Conservation (phyloP, 2,329 filamentous ascomycete genomes). For the Alternaria consortialis region DNA sequence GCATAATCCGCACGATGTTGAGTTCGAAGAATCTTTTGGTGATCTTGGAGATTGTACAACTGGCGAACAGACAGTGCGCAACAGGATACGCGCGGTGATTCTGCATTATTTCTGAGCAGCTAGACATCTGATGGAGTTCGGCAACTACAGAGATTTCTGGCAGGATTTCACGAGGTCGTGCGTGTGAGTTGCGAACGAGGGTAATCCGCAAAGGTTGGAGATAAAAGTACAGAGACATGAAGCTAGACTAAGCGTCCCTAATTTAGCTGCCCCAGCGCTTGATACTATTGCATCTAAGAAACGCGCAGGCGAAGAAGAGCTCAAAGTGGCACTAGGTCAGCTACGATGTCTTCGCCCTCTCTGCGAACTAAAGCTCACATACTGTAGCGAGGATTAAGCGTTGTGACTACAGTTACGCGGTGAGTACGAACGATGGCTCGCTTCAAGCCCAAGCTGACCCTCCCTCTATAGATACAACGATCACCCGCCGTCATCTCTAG, state of each 20-base stretch:
- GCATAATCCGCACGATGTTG: fast-evolving
- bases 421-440: neutral
- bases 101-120: neutral
- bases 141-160: neutral
- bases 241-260: neutral
- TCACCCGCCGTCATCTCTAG: neutral
- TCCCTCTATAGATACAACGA: neutral
- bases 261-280: fast-evolving
- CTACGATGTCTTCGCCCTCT: fast-evolving
- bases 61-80: neutral
- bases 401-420: neutral
- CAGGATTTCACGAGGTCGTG: neutral
- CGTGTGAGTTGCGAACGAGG: neutral
- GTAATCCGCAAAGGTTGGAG: neutral
- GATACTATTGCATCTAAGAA: neutral
- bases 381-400: neutral
- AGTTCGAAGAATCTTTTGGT: neutral
- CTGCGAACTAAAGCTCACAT: neutral
- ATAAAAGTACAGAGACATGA: neutral
- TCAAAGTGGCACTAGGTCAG: neutral
- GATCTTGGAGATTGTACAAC: neutral
- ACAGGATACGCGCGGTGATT: neutral
- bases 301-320: neutral
- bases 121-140: neutral
- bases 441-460: neutral